These are phyloP conservation scores for Selenicereus undatus DNA, from an alignment of 148 eudicot species.

Conservation along the genomic window DNA sequence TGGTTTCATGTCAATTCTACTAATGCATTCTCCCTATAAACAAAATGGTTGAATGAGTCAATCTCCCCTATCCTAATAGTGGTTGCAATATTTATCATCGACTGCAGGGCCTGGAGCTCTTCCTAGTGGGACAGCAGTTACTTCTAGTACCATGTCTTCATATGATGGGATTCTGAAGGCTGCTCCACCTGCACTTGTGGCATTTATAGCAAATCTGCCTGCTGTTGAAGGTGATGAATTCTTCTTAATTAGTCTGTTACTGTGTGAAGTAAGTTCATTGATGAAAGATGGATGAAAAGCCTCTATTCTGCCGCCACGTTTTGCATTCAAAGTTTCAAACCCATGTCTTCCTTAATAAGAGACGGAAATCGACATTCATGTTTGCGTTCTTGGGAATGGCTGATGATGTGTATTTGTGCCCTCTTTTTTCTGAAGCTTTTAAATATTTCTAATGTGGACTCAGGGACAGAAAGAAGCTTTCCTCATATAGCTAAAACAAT, in stretches of 20 bases:
- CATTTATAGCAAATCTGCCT: conserved; percentile 77
- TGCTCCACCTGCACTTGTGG: conserved; percentile 65
- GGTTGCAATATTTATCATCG: not conserved
- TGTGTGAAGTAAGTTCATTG: not conserved
- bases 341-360: not conserved
- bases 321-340: too few relatives aligned
- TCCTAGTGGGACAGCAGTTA: conserved; percentile 38
- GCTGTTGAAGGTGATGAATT: conserved; percentile 62
- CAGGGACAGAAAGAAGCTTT: not conserved
- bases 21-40: not conserved
- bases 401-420: not conserved
- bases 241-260: not conserved
- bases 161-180: conserved; percentile 64
- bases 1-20: not conserved
- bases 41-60: not conserved
- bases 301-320: too few relatives aligned
- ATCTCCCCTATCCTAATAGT: not conserved
- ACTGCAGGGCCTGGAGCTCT: conserved; percentile 31
- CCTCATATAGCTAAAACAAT: not conserved
- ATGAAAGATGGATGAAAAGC: not conserved
- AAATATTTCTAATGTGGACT: not conserved
- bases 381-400: not conserved
- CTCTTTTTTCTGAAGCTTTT: not conserved
- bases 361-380: not conserved
- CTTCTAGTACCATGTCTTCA: conserved; percentile 35